Evolutionary conservation across 2,329 filamentous ascomycete genomes (phyloP), one percentile per base, ranked within the genome.

Genomic region (Verticillium tricorpus): DNA sequence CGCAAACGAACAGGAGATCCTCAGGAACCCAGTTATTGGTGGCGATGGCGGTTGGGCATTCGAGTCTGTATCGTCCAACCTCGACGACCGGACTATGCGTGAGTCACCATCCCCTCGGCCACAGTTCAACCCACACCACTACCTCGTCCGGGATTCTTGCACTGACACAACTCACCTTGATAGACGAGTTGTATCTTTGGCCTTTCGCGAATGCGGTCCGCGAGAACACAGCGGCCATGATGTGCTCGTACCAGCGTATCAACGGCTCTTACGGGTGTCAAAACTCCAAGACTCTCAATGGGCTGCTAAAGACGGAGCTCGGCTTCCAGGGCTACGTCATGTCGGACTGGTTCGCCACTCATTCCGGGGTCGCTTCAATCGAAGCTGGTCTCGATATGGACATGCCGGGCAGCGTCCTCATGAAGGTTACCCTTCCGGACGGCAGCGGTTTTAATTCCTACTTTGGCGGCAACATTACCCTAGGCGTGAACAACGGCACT

Each of bases 401-500:
- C 14, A 91, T 92, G 89, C 88, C 88, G 0, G 73, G 64, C 9
- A 22, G 3, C 2, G 34, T 22, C n/a, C n/a, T 22, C 5, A n/a
- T 12, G 14, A 35, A 37, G 11, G 22, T 37, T 15, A 12, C 40
- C n/a, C 22, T 58, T 17, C 15, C 37, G 4, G 56, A 58, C 14
- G 25, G 32, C 19, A 19, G 39, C 19, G 14, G 32, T 0, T 58
- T 45, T n/a, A 40, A 15, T 25, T 85, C 88, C n/a, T 96, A 82
- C 80, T 97, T 91, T 89, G 94, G 94, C 11, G 79, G 87, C 31
- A 98, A 98, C 75, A 75, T 98, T 67, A 97, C 94, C 2, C 79
- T 96, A 57, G 91, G 91, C 1, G 88, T 97, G 6, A 76, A 96
- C 68, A 97, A 98, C 71, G 93, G 93, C 39, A 97, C 93, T 1